A percentile compares a stretch with the other conserved stretches of the same genome.
Conservation (phyloP, 352 stramenopile genomes). For the Ochromonadaceae sp. region DNA sequence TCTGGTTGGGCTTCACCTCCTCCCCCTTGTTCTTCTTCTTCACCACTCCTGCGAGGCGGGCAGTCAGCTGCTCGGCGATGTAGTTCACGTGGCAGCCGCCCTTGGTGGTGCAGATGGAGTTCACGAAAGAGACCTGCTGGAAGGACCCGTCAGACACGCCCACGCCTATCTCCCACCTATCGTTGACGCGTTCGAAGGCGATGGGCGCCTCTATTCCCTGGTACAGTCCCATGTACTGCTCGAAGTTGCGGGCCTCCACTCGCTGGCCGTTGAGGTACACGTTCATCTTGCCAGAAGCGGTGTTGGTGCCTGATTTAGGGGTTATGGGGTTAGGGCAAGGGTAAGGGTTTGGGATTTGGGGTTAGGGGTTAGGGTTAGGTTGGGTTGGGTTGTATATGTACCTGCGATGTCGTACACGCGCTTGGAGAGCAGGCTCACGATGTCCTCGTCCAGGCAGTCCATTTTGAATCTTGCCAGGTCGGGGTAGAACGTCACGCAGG, state of each 20-base stretch:
- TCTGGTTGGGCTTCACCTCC: slow-evolving; percentile 71
- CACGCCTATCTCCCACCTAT: slow-evolving; percentile 88
- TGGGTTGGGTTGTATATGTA: too few species aligned
- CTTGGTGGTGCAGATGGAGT: slow-evolving; percentile 90
- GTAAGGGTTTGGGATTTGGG: too few species aligned
- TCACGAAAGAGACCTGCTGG: slow-evolving; percentile 97
- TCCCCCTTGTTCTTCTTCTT: slow-evolving; percentile 86
- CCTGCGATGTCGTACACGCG: slow-evolving; percentile 96
- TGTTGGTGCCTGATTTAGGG: too few species aligned
- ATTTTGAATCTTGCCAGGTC: slow-evolving; percentile 92
- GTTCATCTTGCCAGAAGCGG: slow-evolving; percentile 57
- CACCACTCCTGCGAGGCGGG: slow-evolving; percentile 35
- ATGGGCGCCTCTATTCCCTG: slow-evolving; percentile 52
- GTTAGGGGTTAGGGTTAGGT: too few species aligned
- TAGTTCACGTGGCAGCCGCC: slow-evolving; percentile 89
- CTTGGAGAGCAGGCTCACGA: slow-evolving; percentile 78
- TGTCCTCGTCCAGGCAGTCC: slow-evolving; percentile 73
- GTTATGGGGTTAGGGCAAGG: too few species aligned
- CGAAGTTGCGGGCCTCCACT: slow-evolving; percentile 76
- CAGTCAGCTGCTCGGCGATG: slow-evolving; percentile 74
- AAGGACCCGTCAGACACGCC: slow-evolving; percentile 69
- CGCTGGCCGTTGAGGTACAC: slow-evolving; percentile 41
- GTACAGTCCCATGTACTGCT: slow-evolving; percentile 85
- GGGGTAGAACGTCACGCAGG: slow-evolving; percentile 89
- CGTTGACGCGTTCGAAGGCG: slow-evolving; percentile 79